Evolutionary conservation across 2,329 filamentous ascomycete genomes (phyloP).

Genomic region (Trichoderma semiorbis): DNA sequence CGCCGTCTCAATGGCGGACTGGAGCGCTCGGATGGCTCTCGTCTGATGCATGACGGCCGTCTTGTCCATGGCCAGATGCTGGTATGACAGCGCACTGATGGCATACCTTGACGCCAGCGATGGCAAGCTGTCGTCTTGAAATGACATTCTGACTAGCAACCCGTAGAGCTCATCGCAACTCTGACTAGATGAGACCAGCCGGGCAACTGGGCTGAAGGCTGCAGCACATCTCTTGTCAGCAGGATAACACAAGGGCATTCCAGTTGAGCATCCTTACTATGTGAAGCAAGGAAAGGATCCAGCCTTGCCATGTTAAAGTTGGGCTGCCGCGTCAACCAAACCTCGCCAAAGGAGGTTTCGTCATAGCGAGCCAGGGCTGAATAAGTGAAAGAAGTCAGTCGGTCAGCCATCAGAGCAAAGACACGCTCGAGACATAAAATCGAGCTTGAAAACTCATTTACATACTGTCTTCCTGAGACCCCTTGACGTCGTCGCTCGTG

Average conservation of each 20-base stretch:
- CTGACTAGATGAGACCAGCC: constrained; percentile 7
- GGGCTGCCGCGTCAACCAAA: not conserved
- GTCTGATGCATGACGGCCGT: constrained; percentile 15
- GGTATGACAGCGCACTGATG: constrained; percentile 14
- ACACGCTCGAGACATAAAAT: not conserved
- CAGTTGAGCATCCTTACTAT: not conserved
- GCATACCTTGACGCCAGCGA: constrained; percentile 13
- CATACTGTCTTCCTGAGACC: not conserved
- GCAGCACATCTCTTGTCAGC: not conserved
- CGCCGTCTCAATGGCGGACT: constrained; percentile 14
- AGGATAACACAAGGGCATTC: rapidly evolving
- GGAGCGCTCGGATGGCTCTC: not conserved
- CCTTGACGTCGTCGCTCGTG: constrained; percentile 8
- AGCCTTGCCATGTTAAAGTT: not conserved
- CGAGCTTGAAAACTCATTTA: not conserved
- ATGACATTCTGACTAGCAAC: constrained; percentile 4
- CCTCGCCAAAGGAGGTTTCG: not conserved
- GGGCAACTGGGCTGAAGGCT: constrained; percentile 8
- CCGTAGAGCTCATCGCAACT: constrained; percentile 6
- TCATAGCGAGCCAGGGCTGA: not conserved
- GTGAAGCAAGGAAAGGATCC: constrained; percentile 4
- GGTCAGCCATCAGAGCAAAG: not conserved
- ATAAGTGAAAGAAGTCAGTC: not conserved
- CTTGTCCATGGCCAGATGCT: not conserved
- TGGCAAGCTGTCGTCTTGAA: constrained; percentile 7